Evolutionary conservation across 768 basidiomycete species (phyloP).

Genomic region (Auriscalpium vulgare): DNA sequence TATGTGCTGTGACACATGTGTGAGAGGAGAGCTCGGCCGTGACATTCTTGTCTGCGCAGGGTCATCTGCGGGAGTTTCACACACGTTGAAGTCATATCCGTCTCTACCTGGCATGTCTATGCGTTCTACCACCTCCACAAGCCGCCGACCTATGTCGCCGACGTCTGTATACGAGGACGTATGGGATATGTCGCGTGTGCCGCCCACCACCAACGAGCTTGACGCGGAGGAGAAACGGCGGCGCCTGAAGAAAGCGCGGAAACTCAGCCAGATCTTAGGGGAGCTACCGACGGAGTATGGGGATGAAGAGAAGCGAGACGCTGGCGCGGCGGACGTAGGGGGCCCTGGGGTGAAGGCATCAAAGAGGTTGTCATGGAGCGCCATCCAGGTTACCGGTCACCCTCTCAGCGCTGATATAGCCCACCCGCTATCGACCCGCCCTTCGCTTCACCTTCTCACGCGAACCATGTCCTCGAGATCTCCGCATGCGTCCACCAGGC

Average conservation of each 20-base stretch:
- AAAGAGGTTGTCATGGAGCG: conserved; percentile 1
- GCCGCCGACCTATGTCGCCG: conserved; percentile 10
- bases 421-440: neutral
- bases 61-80: neutral
- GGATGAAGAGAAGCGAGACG: neutral
- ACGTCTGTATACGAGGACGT: conserved; percentile 5
- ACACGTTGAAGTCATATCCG: neutral
- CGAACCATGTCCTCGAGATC: neutral
- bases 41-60: neutral
- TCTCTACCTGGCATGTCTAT: neutral
- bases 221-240: conserved; percentile 29
- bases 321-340: neutral
- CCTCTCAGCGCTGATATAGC: neutral
- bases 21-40: neutral
- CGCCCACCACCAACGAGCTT: conserved; percentile 27
- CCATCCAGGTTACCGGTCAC: conserved; percentile 2
- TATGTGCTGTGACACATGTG: no score
- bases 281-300: conserved; percentile 21
- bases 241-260: conserved; percentile 34
- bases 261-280: conserved; percentile 36
- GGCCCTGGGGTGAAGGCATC: neutral
- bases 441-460: neutral
- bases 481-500: neutral
- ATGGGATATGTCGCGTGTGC: conserved; percentile 3
- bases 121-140: neutral